These are phyloP conservation scores for Starmerella apis DNA, from an alignment of 805 yeast genomes.

Conservation along the genomic window DNA sequence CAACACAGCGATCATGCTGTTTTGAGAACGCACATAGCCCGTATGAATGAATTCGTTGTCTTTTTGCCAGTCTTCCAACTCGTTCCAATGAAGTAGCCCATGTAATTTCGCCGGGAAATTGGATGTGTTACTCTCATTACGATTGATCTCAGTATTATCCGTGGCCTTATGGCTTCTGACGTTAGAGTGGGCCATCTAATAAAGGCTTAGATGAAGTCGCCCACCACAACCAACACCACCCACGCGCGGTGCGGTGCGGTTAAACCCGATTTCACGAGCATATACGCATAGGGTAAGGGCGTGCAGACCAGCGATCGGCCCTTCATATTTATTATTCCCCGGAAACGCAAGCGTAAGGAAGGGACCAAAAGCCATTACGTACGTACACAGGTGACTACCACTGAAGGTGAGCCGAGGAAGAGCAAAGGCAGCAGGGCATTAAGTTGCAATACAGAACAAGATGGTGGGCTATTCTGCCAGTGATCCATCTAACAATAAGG, in stretches of 20 bases:
- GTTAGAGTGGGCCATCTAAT: background rate
- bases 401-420: background rate
- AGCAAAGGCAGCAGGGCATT: background rate
- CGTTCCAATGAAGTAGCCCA: conserved; percentile 36
- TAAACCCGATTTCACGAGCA: background rate
- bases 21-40: conserved; percentile 54
- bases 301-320: background rate
- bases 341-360: background rate
- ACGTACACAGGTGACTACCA: conserved; percentile 3
- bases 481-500: conserved; percentile 22
- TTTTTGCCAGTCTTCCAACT: conserved; percentile 60
- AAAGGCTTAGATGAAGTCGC: background rate
- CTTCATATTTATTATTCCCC: background rate
- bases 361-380: conserved; percentile 1
- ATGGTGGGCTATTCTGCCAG: conserved; percentile 23
- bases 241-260: no score
- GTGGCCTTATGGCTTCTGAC: background rate
- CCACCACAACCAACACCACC: background rate
- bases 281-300: background rate
- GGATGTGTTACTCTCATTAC: no score
- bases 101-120: background rate
- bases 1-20: conserved; percentile 39
- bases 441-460: background rate
- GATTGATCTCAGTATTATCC: background rate
- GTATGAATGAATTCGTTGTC: conserved; percentile 58